Evolutionary conservation across 202 grass and related monocot species (phyloP).

Genomic region (Bolboschoenoplectus hybrid): DNA sequence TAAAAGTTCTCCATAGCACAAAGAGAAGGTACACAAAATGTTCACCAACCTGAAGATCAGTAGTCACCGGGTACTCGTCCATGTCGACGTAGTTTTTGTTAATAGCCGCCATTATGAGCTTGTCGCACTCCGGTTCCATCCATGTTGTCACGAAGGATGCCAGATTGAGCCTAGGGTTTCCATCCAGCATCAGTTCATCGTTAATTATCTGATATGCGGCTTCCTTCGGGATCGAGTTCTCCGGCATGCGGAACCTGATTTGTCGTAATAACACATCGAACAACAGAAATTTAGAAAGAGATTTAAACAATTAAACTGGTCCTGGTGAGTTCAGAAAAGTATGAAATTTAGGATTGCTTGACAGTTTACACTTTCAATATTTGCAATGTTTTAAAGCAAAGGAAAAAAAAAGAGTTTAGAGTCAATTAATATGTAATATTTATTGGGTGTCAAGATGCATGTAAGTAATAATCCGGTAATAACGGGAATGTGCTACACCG

Average conservation of each 20-base stretch:
- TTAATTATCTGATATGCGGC: conserved; percentile 99
- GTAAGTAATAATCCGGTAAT: background rate
- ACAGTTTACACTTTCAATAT: background rate
- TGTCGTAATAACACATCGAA: no score
- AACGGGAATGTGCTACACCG: no score
- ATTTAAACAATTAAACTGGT: background rate
- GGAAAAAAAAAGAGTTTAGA: background rate
- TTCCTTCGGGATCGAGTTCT: conserved; percentile 94
- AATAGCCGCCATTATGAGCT: conserved; percentile 87
- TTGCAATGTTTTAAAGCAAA: background rate
- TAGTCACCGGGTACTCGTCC: conserved; percentile 98
- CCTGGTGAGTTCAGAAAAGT: background rate
- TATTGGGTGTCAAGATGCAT: background rate
- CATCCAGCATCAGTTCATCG: conserved; percentile 99
- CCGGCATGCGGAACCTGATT: conserved; percentile 83
- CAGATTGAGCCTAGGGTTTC: conserved; percentile 93
- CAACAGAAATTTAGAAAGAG: background rate
- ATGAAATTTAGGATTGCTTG: background rate
- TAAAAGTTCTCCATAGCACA: background rate
- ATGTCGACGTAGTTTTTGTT: conserved; percentile 99
- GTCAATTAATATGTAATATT: background rate
- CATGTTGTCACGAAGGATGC: conserved; percentile 95
- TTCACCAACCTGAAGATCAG: conserved; percentile 76
- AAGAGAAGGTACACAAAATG: background rate
- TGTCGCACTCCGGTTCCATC: conserved; percentile 99